phyloP scores from a whole-genome alignment of 345 rosid species.

The Microthlaspi erraticum region DNA sequence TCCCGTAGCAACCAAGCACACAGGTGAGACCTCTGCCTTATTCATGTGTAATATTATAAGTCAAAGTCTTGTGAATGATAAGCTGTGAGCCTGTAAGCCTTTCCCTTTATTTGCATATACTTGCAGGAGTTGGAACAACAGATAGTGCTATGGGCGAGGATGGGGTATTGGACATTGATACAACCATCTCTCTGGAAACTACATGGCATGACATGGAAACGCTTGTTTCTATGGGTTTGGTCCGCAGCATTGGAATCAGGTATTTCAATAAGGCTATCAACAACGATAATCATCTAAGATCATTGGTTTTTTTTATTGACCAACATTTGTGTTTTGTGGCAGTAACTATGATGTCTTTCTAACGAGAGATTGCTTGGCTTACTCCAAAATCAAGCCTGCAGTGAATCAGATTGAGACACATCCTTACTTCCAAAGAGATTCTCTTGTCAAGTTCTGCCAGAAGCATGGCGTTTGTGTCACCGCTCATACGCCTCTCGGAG shows the following conservation, averaged over 20 bases:
- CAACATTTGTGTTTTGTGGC: conserved; percentile 40
- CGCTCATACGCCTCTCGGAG: conserved; percentile 90
- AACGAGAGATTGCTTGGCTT: conserved; percentile 89
- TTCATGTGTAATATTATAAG: too few relatives aligned
- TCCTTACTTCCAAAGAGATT: conserved; percentile 91
- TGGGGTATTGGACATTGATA: conserved; percentile 82
- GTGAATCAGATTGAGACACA: conserved; percentile 95
- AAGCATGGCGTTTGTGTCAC: conserved; percentile 83
- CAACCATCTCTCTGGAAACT: conserved; percentile 73
- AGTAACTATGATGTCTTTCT: conserved; percentile 89
- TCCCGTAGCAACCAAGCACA: conserved; percentile 81
- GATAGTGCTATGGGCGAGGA: conserved; percentile 75
- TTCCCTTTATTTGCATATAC: background rate
- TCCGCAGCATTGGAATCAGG: conserved; percentile 74
- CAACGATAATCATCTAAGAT: background rate
- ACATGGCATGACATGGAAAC: conserved; percentile 97
- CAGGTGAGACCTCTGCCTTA: conserved; percentile 52
- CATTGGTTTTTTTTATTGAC: background rate
- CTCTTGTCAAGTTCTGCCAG: conserved; percentile 86
- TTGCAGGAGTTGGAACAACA: conserved; percentile 74
- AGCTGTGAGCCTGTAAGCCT: background rate
- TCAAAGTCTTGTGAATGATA: too few relatives aligned
- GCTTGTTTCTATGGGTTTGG: conserved; percentile 81
- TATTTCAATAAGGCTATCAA: background rate
- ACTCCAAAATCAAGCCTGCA: conserved; percentile 93